A percentile compares a stretch with the other conserved stretches of the same genome.
phyloP scores from a whole-genome alignment of 2,329 filamentous ascomycete species.

The Fusarium sambucinum region DNA sequence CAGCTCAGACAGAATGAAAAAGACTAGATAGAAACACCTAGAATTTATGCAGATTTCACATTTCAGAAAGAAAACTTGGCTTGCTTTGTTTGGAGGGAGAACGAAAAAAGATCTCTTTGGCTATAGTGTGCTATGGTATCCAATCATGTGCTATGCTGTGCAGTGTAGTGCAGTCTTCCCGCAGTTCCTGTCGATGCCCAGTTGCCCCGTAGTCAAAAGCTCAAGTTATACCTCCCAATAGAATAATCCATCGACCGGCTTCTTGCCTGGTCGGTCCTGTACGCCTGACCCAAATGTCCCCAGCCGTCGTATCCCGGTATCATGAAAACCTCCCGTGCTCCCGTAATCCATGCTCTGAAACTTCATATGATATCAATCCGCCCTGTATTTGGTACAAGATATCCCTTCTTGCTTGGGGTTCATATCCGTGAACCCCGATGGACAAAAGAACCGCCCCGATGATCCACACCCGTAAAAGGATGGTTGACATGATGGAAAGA shows the following conservation, averaged over 20 bases:
- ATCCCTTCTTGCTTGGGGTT: conserved; percentile 40
- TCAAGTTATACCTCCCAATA: conserved; percentile 42
- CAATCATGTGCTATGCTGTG: conserved; percentile 47
- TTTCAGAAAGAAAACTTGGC: conserved; percentile 19
- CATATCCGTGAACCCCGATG: conserved; percentile 41
- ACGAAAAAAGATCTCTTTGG: conserved; percentile 40
- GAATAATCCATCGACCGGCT: conserved; percentile 43
- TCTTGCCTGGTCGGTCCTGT: conserved; percentile 46
- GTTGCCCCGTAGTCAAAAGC: conserved; percentile 39
- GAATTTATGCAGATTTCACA: conserved; percentile 20
- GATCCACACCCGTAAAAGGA: conserved; percentile 31
- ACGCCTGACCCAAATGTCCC: conserved; percentile 45
- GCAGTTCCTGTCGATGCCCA: conserved; percentile 45
- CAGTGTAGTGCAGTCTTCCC: conserved; percentile 48
- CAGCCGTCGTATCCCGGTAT: conserved; percentile 50
- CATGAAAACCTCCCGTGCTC: conserved; percentile 50
- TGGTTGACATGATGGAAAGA: conserved; percentile 33
- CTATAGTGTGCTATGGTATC: conserved; percentile 49
- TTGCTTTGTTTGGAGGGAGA: conserved; percentile 43
- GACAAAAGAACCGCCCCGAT: conserved; percentile 44
- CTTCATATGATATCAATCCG: conserved; percentile 50
- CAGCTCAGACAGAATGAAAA: not conserved
- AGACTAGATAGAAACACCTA: conserved; percentile 8
- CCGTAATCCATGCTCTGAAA: conserved; percentile 54
- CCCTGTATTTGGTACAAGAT: conserved; percentile 51